A percentile compares a stretch with the other conserved stretches of the same genome.
Conservation (phyloP, 2,329 filamentous ascomycete genomes). For the Aspergillus ibericus region DNA sequence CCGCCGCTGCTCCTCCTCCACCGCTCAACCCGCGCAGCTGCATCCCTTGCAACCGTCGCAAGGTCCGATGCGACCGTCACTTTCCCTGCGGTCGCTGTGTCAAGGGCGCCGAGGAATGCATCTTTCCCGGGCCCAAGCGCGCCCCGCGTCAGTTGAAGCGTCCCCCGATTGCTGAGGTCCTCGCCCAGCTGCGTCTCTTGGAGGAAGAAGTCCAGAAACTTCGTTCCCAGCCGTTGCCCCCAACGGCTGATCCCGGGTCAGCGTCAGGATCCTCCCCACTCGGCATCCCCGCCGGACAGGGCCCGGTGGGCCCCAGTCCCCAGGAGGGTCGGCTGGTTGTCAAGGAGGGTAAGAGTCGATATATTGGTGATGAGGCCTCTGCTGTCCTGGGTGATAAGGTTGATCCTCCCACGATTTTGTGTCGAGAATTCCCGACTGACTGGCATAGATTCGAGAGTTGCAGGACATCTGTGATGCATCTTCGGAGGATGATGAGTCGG, state of each 20-base stretch:
- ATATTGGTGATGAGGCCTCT: slow-evolving; percentile 20
- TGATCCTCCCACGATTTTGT: neutral
- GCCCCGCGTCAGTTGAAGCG: slow-evolving; percentile 21
- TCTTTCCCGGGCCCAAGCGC: slow-evolving; percentile 18
- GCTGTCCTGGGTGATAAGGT: slow-evolving; percentile 19
- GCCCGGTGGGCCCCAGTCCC: neutral
- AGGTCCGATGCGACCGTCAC: slow-evolving; percentile 35
- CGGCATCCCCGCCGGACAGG: neutral
- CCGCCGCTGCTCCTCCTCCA: neutral
- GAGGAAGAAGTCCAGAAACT: slow-evolving; percentile 22
- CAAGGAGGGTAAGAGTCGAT: slow-evolving; percentile 13
- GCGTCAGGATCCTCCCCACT: neutral
- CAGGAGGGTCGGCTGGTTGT: slow-evolving; percentile 2
- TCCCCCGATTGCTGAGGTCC: slow-evolving; percentile 19
- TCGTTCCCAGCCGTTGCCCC: neutral
- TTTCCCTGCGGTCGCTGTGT: slow-evolving; percentile 27
- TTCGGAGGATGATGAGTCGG: neutral
- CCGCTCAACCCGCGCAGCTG: slow-evolving; percentile 22
- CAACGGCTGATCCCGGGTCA: neutral
- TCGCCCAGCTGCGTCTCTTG: slow-evolving; percentile 16
- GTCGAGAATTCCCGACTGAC: neutral
- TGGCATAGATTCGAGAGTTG: slow-evolving; percentile 9
- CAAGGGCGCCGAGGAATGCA: slow-evolving; percentile 15
- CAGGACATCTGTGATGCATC: slow-evolving; percentile 9
- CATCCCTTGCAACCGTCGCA: slow-evolving; percentile 31